These are phyloP conservation scores for Parathielavia appendiculata DNA, from an alignment of 495 filamentous ascomycete genomes.

Conservation along the genomic window DNA sequence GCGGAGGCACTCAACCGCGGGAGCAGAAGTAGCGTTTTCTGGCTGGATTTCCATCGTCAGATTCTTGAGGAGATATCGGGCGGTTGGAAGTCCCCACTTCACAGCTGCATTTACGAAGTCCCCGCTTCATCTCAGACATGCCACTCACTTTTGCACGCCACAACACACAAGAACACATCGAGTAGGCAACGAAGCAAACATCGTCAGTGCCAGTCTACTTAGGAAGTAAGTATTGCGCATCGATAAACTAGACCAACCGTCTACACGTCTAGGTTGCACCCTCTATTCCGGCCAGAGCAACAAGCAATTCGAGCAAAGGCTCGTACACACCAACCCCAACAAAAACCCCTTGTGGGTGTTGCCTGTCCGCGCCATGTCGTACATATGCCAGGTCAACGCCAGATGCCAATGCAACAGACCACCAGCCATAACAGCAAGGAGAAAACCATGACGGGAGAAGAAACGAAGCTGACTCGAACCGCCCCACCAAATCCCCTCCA, in stretches of 20 bases:
- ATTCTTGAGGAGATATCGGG: neutral
- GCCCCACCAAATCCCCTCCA: neutral
- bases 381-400: neutral
- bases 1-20: neutral
- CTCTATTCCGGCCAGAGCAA: neutral
- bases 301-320: neutral
- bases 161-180: neutral
- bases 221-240: neutral
- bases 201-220: neutral
- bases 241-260: neutral
- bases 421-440: neutral
- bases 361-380: constrained; percentile 1
- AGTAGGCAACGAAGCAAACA: neutral
- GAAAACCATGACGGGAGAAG: neutral
- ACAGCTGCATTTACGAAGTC: neutral
- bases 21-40: neutral
- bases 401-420: neutral
- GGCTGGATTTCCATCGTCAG: neutral
- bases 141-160: neutral
- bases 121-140: neutral
- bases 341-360: neutral
- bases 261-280: neutral
- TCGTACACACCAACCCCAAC: neutral
- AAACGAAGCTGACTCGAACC: too few species aligned
- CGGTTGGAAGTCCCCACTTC: neutral